Evolutionary conservation across 2,329 filamentous ascomycete genomes (phyloP).

Genomic region (Dactylellina drechsleri): DNA sequence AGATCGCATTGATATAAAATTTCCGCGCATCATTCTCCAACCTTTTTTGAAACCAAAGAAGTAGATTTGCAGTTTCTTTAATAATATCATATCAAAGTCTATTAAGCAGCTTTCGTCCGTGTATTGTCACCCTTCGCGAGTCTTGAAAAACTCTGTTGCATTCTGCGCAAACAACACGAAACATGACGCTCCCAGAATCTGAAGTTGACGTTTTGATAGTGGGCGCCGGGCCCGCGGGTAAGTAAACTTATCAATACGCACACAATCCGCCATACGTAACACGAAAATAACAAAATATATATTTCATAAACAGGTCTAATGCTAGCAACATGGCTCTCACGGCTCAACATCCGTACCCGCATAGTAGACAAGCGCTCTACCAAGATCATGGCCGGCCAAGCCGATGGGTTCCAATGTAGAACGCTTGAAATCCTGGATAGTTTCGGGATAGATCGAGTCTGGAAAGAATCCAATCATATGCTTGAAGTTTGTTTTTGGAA

Average conservation of each 20-base stretch:
- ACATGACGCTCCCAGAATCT: conserved; percentile 51
- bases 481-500: conserved; percentile 73
- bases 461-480: conserved; percentile 75
- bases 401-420: conserved; percentile 71
- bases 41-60: no score
- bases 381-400: conserved; percentile 60
- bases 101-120: background rate
- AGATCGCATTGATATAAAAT: no score
- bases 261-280: background rate
- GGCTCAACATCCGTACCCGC: conserved; percentile 65
- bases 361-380: conserved; percentile 63
- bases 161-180: conserved; percentile 24
- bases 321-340: conserved; percentile 64
- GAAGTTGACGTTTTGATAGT: conserved; percentile 66
- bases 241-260: background rate
- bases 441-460: conserved; percentile 73
- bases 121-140: no score
- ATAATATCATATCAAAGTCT: no score
- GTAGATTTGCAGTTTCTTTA: no score
- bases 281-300: background rate
- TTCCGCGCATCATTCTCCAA: no score
- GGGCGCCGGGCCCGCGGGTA: conserved; percentile 66
- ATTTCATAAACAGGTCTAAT: conserved; percentile 30
- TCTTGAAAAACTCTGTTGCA: conserved; percentile 23
- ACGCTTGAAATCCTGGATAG: conserved; percentile 79